A percentile compares a stretch with the other conserved stretches of the same genome.
Conservation (phyloP, 148 eudicot species). For the Talinum fruticosum region DNA sequence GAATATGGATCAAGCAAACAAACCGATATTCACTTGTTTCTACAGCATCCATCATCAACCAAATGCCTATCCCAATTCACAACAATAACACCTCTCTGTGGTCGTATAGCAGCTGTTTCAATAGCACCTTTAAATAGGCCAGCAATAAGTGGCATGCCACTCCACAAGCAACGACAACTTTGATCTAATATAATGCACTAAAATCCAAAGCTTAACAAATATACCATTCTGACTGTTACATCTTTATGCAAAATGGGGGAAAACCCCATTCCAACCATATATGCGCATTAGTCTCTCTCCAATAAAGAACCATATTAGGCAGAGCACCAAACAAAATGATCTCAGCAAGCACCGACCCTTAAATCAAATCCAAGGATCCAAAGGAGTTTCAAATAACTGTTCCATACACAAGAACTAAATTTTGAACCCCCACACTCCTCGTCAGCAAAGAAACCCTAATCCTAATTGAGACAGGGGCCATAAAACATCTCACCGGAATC, state of each 20-base stretch:
- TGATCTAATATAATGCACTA: neutral
- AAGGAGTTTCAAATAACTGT: neutral
- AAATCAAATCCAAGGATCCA: neutral
- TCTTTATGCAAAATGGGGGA: neutral
- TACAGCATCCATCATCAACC: neutral
- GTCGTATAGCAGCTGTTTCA: neutral
- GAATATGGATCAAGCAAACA: neutral
- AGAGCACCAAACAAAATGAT: neutral
- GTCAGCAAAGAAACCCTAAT: slow-evolving; percentile 17
- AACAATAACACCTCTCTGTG: neutral
- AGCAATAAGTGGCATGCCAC: neutral
- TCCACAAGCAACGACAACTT: too few species aligned
- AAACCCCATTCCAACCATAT: neutral
- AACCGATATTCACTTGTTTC: neutral
- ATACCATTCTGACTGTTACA: neutral
- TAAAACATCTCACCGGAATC: neutral
- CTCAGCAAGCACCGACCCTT: neutral
- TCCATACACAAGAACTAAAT: neutral
- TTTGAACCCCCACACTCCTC: neutral
- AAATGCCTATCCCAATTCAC: neutral
- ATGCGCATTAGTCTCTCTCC: neutral
- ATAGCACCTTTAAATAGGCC: neutral
- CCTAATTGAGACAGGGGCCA: neutral
- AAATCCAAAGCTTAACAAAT: slow-evolving; percentile 1
- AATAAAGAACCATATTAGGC: neutral